A percentile compares a stretch with the other conserved stretches of the same genome.
These are phyloP conservation scores for Babesia bigemina DNA, from an alignment of 169 alveolate genomes.

Conservation along the genomic window DNA sequence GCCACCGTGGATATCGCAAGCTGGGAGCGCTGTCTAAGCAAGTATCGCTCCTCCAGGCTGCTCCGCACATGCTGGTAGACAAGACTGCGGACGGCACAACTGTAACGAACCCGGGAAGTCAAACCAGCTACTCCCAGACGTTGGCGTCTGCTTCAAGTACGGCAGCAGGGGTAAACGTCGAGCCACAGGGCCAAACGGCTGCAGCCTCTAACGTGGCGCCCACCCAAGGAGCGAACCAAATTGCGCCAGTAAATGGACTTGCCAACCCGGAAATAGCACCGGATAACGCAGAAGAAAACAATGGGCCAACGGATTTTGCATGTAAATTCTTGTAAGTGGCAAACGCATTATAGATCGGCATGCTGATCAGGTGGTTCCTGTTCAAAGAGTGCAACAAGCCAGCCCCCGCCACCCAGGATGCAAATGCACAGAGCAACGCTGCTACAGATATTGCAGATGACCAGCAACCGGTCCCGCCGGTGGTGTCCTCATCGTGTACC, in stretches of 20 bases:
- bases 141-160: too few relatives aligned
- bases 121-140: too few relatives aligned
- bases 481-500: conserved; percentile 32
- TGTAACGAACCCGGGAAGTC: too few relatives aligned
- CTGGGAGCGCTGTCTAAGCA: conserved; percentile 1
- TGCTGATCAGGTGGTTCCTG: conserved; percentile 26
- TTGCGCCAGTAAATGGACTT: background rate
- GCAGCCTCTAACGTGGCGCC: background rate
- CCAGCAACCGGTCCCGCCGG: conserved; percentile 28
- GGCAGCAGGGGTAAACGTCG: too few relatives aligned
- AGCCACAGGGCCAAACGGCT: background rate
- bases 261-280: background rate
- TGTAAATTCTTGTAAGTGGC: conserved; percentile 46
- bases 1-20: conserved; percentile 2
- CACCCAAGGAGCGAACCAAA: background rate
- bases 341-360: background rate
- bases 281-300: background rate
- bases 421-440: background rate
- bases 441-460: background rate
- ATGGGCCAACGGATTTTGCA: conserved; percentile 4
- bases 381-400: conserved; percentile 19
- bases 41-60: conserved; percentile 10
- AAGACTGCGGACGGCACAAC: too few relatives aligned
- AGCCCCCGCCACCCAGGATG: background rate
- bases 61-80: background rate